Percentiles rank a stretch among this genome's conserved stretches.
These are phyloP conservation scores for Phalaenopsis hybrid DNA, from an alignment of 116 monocot species.

Conservation along the genomic window DNA sequence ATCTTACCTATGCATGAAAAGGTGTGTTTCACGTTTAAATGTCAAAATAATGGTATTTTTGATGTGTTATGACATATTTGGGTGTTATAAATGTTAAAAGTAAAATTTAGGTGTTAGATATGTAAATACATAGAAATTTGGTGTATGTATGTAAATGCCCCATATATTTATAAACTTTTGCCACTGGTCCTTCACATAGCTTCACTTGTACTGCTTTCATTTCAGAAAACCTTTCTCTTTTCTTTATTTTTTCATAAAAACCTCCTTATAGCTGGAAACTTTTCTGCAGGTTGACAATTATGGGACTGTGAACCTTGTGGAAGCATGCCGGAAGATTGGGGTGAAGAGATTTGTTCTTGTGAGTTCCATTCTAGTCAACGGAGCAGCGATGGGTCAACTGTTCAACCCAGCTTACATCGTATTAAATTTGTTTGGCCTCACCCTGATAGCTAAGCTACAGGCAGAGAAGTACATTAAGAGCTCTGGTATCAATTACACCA, in stretches of 20 bases:
- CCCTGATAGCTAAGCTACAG: slow-evolving; percentile 71
- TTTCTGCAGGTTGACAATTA: slow-evolving; percentile 45
- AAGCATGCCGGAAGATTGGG: slow-evolving; percentile 60
- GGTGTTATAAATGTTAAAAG: too few species aligned
- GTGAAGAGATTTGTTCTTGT: slow-evolving; percentile 64
- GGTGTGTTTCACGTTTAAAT: too few species aligned
- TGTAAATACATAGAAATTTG: too few species aligned
- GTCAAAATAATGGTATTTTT: too few species aligned
- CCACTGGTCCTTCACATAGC: too few species aligned
- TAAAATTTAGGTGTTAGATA: too few species aligned
- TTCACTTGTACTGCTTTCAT: too few species aligned
- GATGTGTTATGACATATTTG: too few species aligned
- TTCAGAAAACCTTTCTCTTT: too few species aligned
- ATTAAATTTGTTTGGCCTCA: slow-evolving; percentile 62
- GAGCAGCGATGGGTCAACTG: slow-evolving; percentile 80
- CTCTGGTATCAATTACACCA: slow-evolving; percentile 75
- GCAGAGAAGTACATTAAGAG: slow-evolving; percentile 58
- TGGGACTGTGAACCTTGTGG: slow-evolving; percentile 77
- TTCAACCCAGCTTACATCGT: slow-evolving; percentile 77
- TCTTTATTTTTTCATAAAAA: background rate
- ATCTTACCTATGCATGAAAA: too few species aligned
- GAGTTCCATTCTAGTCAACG: slow-evolving; percentile 83
- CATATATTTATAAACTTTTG: too few species aligned
- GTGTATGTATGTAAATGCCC: too few species aligned
- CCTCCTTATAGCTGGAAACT: background rate